These are phyloP conservation scores for Rhinocladiella similis DNA, from an alignment of 2,329 filamentous ascomycete species.

Conservation along the genomic window DNA sequence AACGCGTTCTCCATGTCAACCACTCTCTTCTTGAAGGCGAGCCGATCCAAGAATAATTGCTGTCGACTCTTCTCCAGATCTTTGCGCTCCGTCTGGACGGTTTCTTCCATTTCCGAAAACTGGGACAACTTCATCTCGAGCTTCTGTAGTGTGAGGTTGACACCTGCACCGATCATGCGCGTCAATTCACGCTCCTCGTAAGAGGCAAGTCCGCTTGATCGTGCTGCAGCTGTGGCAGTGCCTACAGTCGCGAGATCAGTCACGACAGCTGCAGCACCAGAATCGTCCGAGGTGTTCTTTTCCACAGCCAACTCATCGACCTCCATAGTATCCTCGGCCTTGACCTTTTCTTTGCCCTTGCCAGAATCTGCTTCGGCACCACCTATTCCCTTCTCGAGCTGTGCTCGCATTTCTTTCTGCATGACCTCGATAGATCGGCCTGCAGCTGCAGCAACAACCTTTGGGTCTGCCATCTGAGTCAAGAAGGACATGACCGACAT, in stretches of 20 bases:
- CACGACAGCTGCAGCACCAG: conserved; percentile 51
- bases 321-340: conserved; percentile 60
- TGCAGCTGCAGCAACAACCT: conserved; percentile 85
- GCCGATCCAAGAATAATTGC: conserved; percentile 87
- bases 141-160: conserved; percentile 93
- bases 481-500: conserved; percentile 95
- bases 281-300: not conserved
- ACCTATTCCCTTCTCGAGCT: conserved; percentile 65
- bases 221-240: conserved; percentile 80
- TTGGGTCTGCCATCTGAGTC: conserved; percentile 84
- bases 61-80: conserved; percentile 91
- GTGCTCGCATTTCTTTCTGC: conserved; percentile 73
- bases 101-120: conserved; percentile 92
- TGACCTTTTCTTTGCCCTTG: conserved; percentile 44
- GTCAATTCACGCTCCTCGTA: conserved; percentile 98
- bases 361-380: conserved; percentile 53
- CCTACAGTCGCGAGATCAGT: conserved; percentile 70
- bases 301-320: conserved; percentile 47
- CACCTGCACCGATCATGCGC: conserved; percentile 83
- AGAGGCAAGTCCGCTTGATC: conserved; percentile 83
- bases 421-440: conserved; percentile 85
- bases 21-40: conserved; percentile 86
- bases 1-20: conserved; percentile 77
- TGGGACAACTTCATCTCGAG: conserved; percentile 94
- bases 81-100: conserved; percentile 85